These are phyloP conservation scores for Marsdenia floribunda DNA, from an alignment of 257 asterid species.

Conservation along the genomic window DNA sequence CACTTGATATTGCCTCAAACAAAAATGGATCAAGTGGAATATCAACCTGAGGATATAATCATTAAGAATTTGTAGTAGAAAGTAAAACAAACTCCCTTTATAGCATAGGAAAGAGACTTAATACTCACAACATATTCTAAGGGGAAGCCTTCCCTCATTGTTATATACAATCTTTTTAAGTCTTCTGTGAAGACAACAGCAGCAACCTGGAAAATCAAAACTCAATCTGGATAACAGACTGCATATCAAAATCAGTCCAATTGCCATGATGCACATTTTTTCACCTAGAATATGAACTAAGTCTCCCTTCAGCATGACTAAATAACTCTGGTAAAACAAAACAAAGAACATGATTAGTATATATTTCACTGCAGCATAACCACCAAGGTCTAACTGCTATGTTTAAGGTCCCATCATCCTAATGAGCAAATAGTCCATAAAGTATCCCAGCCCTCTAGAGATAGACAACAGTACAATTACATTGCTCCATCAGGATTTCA, in stretches of 20 bases:
- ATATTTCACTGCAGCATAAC: neutral
- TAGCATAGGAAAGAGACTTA: conserved; percentile 15
- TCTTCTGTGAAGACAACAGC: conserved; percentile 97
- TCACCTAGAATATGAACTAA: neutral
- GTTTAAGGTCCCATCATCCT: neutral
- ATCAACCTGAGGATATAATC: conserved; percentile 62
- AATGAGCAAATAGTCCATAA: neutral
- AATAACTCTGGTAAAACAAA: neutral
- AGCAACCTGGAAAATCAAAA: conserved; percentile 56
- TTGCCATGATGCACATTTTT: neutral
- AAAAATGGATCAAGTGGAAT: conserved; percentile 95
- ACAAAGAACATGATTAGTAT: neutral
- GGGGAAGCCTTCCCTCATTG: conserved; percentile 99
- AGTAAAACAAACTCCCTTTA: conserved; percentile 6
- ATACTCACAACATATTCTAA: conserved; percentile 80
- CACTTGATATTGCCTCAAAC: conserved; percentile 83
- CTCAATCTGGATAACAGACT: neutral
- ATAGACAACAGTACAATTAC: neutral
- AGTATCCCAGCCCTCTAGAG: neutral
- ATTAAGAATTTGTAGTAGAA: conserved; percentile 16
- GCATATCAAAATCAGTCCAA: neutral
- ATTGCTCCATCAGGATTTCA: neutral
- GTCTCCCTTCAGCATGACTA: conserved; percentile 2
- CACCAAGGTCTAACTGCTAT: neutral
- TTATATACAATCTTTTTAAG: conserved; percentile 77